Base-by-base conservation (phyloP, 148 eudicot species). In the Linanthus parryae region DNA sequence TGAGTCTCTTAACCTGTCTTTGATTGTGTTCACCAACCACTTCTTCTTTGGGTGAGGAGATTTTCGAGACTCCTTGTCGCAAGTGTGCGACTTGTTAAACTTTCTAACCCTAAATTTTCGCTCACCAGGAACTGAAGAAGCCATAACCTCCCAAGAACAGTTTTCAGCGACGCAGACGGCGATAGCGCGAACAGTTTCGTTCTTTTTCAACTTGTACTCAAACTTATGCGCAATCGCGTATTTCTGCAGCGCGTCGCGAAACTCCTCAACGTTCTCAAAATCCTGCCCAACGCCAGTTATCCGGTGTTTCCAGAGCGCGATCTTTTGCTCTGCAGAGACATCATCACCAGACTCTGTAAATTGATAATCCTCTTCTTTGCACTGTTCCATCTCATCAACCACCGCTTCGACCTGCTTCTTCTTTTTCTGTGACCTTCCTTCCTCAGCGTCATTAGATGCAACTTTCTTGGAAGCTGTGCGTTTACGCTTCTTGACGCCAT, bases 231-330 rank as follows among this genome's bases (percentile, higher is more conserved):
- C 83, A 48, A 78, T 58, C 18, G 83, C 73, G 50, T 66, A 78
- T 42, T 69, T 78, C 52, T 73, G 83, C 59, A 78, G 39, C 4
- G 75, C 70, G 35, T 67, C 71, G 2, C 73, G 67, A 50, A 78
- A 78, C 63, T 78, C 83, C 2, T 57, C 61, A 17, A 67, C 79
- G 41, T 63, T 61, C 42, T 60, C 57, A 14, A 78, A 78, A 27
- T 78, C 79, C 67, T 78, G 83, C 18, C 76, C 83, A 9, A 78
- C 58, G 43, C 83, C 79, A 37, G 54, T 66, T 55, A 78, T 78
- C 19, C 73, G 62, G 19, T 67, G 67, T 47, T 44, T 70, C 83
- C 83, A 70, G 1, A 73, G 55, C 11, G 61, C 41, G 41, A 73
- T 65, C 45, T 66, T 39, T 13, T 64, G 67, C 38, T 78, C 78